Percentiles rank a stretch among this genome's conserved stretches.
Conservation (phyloP, 2,329 filamentous ascomycete species). For the Apiospora saccharicola region DNA sequence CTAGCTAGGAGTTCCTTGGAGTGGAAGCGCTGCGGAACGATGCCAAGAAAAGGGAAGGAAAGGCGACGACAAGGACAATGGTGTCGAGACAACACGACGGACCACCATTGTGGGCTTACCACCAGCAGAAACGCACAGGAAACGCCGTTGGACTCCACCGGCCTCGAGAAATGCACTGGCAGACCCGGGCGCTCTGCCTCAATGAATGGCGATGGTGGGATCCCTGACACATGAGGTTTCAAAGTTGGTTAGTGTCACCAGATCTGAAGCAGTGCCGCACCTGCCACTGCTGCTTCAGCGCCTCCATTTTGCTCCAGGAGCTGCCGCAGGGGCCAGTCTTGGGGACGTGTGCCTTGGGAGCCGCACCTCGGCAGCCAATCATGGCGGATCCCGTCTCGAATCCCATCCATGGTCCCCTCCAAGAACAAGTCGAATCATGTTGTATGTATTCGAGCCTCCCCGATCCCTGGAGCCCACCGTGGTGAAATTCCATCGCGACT, state of each 20-base stretch:
- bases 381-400: not conserved
- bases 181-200: conserved; percentile 18
- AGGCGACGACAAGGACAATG: conserved; percentile 27
- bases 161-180: conserved; percentile 24
- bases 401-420: not conserved
- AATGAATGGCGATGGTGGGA: conserved; percentile 26
- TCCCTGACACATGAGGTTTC: conserved; percentile 41
- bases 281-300: conserved; percentile 24
- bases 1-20: not conserved
- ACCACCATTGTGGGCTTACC: conserved; percentile 11
- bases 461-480: conserved; percentile 18
- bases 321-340: not conserved
- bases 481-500: conserved; percentile 8
- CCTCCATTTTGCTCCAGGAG: conserved; percentile 22
- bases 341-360: not conserved
- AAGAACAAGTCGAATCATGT: conserved; percentile 12
- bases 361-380: not conserved
- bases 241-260: conserved; percentile 32
- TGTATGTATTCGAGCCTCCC: conserved; percentile 10
- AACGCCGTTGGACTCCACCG: conserved; percentile 33
- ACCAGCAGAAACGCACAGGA: conserved; percentile 36
- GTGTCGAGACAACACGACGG: conserved; percentile 16
- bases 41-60: conserved; percentile 30
- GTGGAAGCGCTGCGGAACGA: conserved; percentile 24
- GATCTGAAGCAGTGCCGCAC: conserved; percentile 30